These are phyloP conservation scores for Populus hybrid DNA, from an alignment of 441 rosid species.

Conservation along the genomic window DNA sequence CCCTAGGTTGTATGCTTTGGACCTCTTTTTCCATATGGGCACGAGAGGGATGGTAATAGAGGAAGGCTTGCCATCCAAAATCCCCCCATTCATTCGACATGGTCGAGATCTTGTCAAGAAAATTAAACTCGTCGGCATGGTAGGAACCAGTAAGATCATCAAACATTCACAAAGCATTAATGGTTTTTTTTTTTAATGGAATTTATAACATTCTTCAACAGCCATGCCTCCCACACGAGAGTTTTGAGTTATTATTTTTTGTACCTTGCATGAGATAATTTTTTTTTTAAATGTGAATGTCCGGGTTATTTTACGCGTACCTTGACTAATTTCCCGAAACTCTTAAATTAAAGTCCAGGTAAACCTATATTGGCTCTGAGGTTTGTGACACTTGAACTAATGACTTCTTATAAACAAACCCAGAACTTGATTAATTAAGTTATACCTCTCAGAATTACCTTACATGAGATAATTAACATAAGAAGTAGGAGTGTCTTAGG, in stretches of 20 bases:
- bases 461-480: too few species aligned
- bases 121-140: neutral
- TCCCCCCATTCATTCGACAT: too few species aligned
- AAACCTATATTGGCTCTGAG: fast-evolving
- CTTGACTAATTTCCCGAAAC: fast-evolving
- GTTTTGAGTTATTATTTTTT: neutral
- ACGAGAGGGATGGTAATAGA: neutral
- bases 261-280: neutral
- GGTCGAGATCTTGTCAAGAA: neutral
- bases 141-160: neutral
- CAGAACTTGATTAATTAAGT: fast-evolving
- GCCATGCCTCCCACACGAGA: neutral
- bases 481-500: too few species aligned
- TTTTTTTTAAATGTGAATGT: too few species aligned
- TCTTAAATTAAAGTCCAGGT: too few species aligned
- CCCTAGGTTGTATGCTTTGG: neutral
- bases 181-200: neutral
- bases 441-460: fast-evolving
- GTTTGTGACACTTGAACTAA: fast-evolving
- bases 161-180: neutral
- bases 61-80: too few species aligned
- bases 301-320: fast-evolving
- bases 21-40: neutral
- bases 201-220: neutral
- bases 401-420: fast-evolving